phyloP scores from a whole-genome alignment of 345 rosid species.

The Camelina laxa region DNA sequence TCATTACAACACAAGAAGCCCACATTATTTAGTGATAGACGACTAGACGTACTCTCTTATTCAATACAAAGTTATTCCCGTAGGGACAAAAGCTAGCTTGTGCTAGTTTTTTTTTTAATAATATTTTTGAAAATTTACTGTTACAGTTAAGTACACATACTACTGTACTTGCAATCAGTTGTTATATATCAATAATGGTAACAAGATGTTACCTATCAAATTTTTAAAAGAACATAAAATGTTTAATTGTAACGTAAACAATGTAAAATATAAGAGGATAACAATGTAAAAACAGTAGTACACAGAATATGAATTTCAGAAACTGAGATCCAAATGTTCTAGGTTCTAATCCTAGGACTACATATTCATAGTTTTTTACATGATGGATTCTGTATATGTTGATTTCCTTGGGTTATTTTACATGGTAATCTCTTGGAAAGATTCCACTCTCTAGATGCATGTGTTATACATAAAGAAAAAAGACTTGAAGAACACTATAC shows the following conservation, averaged over 20 bases:
- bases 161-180: not conserved
- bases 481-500: too few species aligned
- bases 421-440: not conserved
- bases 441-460: not conserved
- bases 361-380: too few species aligned
- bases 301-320: too few species aligned
- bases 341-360: not conserved
- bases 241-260: too few species aligned
- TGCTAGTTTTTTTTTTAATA: too few species aligned
- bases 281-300: too few species aligned
- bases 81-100: not conserved
- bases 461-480: too few species aligned
- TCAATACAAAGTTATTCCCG: not conserved
- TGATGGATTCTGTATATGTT: not conserved
- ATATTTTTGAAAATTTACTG: not conserved
- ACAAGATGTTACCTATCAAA: too few species aligned
- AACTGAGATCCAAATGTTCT: too few species aligned
- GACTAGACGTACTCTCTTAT: not conserved
- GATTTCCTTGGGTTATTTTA: not conserved
- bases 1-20: not conserved
- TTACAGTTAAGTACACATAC: not conserved
- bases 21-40: conserved; percentile 1
- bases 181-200: too few species aligned
- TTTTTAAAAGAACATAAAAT: too few species aligned
- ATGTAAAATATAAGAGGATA: too few species aligned